A percentile compares a stretch with the other conserved stretches of the same genome.
Conservation (phyloP, 1,284 basidiomycete genomes). For the Tylopilus orsonianus region DNA sequence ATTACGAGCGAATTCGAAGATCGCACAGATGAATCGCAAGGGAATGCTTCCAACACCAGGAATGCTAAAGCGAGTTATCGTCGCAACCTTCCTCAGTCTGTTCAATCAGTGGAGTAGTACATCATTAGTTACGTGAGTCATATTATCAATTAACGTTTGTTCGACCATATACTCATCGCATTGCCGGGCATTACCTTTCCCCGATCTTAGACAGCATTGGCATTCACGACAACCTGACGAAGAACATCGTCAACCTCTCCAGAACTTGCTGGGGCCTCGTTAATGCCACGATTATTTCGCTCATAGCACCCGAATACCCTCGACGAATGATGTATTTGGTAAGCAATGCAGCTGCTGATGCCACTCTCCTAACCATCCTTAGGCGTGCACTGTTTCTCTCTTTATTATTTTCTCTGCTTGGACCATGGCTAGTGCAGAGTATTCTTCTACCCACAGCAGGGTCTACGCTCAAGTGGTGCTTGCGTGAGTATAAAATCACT, state of each 20-base stretch:
- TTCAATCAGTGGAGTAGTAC: conserved; percentile 43
- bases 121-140: conserved; percentile 13
- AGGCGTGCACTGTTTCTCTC: conserved; percentile 17
- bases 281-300: conserved; percentile 4
- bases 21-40: neutral
- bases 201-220: conserved; percentile 21
- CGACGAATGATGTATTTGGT: conserved; percentile 22
- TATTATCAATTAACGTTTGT: neutral
- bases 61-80: conserved; percentile 12
- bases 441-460: conserved; percentile 14
- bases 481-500: conserved; percentile 3
- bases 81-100: conserved; percentile 38
- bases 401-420: conserved; percentile 20
- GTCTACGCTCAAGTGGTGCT: conserved; percentile 9
- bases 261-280: conserved; percentile 15
- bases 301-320: conserved; percentile 17
- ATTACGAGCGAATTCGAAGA: conserved; percentile 1
- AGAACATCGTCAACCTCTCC: conserved; percentile 19
- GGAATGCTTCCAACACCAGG: conserved; percentile 7
- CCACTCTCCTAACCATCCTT: neutral
- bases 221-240: conserved; percentile 20
- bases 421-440: conserved; percentile 22
- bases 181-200: conserved; percentile 14
- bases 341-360: neutral
- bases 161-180: neutral